Base-by-base conservation (phyloP, 1,139 yeast species). In the Arxiozyma slooffiae region DNA sequence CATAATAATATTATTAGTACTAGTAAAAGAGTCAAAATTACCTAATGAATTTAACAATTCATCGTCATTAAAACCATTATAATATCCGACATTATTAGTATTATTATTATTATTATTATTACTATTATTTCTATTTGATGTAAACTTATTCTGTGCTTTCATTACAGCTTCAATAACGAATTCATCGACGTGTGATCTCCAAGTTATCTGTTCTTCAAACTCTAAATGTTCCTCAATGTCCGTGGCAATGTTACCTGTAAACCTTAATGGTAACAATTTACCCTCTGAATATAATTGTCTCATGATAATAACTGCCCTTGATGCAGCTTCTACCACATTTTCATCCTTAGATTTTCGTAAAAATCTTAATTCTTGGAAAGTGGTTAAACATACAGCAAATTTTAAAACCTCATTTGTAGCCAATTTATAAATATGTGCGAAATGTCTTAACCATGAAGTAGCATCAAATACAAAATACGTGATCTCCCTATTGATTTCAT, bases 401-500 rank as follows among this genome's bases (percentile, higher is more conserved):
- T 67, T 79, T 58, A 85, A 73, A 2, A 82, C 77, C 14, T 75
- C 76, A 57, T 78, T 78, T 39, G 82, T 73, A 17, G 84, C 79
- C 59, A 87, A 79, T 63, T 85, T 85, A 70, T 76, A 85, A 34
- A 85, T 73, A 53, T 84, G 74, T 1, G 92, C 94, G 64, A 89
- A 84, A 62, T 84, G 90, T 59, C 85, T 82, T 56, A 85, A 70
- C 92, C 92, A 85, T 53, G 85, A 80, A 55, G 85, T 84, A 7
- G 94, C 85, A 67, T 85, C 94, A 51, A 84, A 71, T 1, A 88
- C 79, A 50, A 84, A 75, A 58, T 75, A 76, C 0, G 89, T 81
- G 41, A 79, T 68, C 9, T 52, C 44, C 48, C 54, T 73, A 65
- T 48, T 50, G n/a, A 50, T 44, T 14, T 48, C 53, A 41, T 54